Conservation (phyloP, 2,329 filamentous ascomycete genomes). For the Botrytis elliptica region DNA sequence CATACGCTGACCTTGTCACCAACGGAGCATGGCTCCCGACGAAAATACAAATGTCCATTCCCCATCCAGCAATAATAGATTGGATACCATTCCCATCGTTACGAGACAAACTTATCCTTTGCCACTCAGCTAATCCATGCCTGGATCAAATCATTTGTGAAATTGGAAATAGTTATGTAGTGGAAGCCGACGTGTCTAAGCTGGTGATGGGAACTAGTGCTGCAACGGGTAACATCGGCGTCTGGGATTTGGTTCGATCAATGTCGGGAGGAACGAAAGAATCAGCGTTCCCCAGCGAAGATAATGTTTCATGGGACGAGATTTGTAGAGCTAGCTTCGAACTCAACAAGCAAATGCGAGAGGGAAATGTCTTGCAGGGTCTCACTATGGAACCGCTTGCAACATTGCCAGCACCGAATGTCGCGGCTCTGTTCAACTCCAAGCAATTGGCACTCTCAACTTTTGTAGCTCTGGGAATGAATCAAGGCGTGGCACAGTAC, state of each 20-base stretch:
- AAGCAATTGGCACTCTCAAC: neutral
- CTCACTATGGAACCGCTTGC: neutral
- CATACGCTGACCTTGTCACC: slow-evolving; percentile 8
- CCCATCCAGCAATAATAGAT: slow-evolving; percentile 11
- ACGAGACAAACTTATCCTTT: slow-evolving; percentile 15
- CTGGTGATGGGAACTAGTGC: slow-evolving; percentile 1
- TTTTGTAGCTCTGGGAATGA: slow-evolving; percentile 3
- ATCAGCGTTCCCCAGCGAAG: neutral
- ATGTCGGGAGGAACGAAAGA: neutral
- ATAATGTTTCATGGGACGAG: neutral
- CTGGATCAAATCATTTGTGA: slow-evolving; percentile 18
- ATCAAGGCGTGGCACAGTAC: slow-evolving; percentile 3
- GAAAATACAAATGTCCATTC: slow-evolving; percentile 8
- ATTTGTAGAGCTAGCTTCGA: slow-evolving; percentile 12
- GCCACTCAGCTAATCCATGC: slow-evolving; percentile 14
- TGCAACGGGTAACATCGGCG: slow-evolving; percentile 8
- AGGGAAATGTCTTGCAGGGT: neutral
- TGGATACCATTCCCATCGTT: slow-evolving; percentile 15
- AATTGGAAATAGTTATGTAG: slow-evolving; percentile 15
- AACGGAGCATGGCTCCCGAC: slow-evolving; percentile 7
- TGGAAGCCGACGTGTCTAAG: slow-evolving; percentile 17
- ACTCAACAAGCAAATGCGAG: slow-evolving; percentile 6
- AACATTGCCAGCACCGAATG: slow-evolving; percentile 8
- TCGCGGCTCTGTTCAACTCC: slow-evolving; percentile 12
- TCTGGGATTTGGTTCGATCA: slow-evolving; percentile 11